A percentile compares a stretch with the other conserved stretches of the same genome.
These are phyloP conservation scores for Monosporascus cannonballus DNA, from an alignment of 2,329 filamentous ascomycete genomes.

Conservation along the genomic window DNA sequence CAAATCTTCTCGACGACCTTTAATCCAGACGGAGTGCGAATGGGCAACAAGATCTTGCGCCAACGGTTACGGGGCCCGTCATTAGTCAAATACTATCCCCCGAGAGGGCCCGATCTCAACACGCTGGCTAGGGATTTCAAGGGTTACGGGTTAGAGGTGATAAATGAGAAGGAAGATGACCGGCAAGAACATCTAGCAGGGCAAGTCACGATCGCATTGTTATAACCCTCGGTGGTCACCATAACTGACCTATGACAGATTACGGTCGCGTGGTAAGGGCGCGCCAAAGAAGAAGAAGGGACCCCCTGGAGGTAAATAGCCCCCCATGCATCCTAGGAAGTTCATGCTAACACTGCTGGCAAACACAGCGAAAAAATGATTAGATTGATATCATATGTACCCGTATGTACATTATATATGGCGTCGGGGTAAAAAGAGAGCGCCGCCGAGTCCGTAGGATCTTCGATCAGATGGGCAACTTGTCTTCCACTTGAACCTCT, in stretches of 20 bases:
- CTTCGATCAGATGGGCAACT: background rate
- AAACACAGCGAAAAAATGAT: background rate
- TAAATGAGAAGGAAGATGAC: slow-evolving; percentile 73
- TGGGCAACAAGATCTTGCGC: slow-evolving; percentile 88
- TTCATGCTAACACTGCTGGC: background rate
- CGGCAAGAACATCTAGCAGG: slow-evolving; percentile 69
- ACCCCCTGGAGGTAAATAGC: slow-evolving; percentile 12
- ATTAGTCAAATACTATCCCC: slow-evolving; percentile 83
- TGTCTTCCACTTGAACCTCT: too few species aligned
- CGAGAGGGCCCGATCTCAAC: slow-evolving; percentile 51
- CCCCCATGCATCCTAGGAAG: background rate
- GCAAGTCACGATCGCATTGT: slow-evolving; percentile 32
- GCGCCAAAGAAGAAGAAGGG: slow-evolving; percentile 83
- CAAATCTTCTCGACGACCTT: slow-evolving; percentile 85
- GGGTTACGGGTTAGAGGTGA: slow-evolving; percentile 61
- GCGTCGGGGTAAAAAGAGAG: slow-evolving; percentile 1
- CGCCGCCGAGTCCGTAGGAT: background rate
- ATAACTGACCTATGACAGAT: slow-evolving; percentile 39
- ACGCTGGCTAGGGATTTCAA: slow-evolving; percentile 69
- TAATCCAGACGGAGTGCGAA: slow-evolving; percentile 76
- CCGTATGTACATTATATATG: background rate
- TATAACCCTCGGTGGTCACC: slow-evolving; percentile 9
- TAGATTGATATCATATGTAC: background rate
- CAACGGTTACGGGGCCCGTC: slow-evolving; percentile 81
- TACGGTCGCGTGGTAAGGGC: slow-evolving; percentile 78